Percentiles rank a stretch among this genome's conserved stretches.
Conservation (phyloP, 2,329 filamentous ascomycete species). For the Immersiporthe knoxdaviesiana region DNA sequence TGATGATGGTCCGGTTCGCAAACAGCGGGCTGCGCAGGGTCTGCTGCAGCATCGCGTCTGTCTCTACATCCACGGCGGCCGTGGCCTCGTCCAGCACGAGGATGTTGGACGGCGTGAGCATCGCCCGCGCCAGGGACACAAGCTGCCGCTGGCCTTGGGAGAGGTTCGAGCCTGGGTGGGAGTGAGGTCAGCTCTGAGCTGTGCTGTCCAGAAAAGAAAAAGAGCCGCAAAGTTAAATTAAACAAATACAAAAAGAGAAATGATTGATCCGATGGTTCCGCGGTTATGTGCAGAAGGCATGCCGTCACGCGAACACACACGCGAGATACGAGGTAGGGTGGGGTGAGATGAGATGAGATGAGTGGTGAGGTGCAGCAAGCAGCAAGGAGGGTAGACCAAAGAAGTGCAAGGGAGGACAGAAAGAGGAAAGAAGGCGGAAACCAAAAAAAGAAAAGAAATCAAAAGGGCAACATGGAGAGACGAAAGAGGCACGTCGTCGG, state of each 20-base stretch:
- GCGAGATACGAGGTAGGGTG: constrained; percentile 19
- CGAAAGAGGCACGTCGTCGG: constrained; percentile 18
- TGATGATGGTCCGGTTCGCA: constrained; percentile 93
- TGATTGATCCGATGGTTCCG: neutral
- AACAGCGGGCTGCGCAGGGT: constrained; percentile 71
- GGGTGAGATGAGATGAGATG: neutral
- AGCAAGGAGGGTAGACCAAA: too few species aligned
- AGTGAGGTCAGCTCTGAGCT: constrained; percentile 31
- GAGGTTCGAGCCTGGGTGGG: constrained; percentile 79
- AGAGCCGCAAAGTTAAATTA: neutral
- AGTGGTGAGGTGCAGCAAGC: neutral
- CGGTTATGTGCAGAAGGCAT: neutral
- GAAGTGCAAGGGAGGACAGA: neutral
- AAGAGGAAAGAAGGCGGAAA: neutral
- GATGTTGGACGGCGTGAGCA: constrained; percentile 95
- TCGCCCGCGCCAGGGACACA: constrained; percentile 87
- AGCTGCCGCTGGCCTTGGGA: constrained; percentile 95
- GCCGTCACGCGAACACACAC: constrained; percentile 18
- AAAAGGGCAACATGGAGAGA: too few species aligned
- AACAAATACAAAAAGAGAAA: neutral
- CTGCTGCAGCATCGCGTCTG: constrained; percentile 67
- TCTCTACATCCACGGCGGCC: constrained; percentile 71
- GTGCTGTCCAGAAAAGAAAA: neutral
- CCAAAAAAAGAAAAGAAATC: neutral
- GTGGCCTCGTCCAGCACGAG: constrained; percentile 97